Evolutionary conservation across 73 alveolate species (phyloP), one percentile per base, ranked within the genome.

Genomic region (Uronychia binucleata): DNA sequence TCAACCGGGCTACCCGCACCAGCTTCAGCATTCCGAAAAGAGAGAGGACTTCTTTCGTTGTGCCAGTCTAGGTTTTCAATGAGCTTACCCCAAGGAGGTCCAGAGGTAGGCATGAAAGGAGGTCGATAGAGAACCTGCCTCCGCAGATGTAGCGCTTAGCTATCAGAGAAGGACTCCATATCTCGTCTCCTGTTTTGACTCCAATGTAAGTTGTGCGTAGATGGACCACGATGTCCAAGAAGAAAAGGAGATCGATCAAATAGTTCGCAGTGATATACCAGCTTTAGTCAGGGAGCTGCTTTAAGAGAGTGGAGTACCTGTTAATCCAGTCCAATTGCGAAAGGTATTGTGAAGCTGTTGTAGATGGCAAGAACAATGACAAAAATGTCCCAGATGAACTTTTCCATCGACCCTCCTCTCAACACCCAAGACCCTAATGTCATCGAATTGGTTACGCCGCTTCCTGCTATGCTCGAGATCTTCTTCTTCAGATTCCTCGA

Each of bases 191-290:
- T 28, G 91, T 67, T 0, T 34, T 57, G 34, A 5, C 74, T 0
- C 76, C 46, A 5, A 81, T 79, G 58, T n/a, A 80, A 26, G 95
- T 67, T 5, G 94, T 92, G 30, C 97, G 33, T 85, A 92, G 90
- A 76, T 89, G 85, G 19, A 92, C 59, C 75, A 90, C 34, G 84
- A 92, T 81, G 78, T 92, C 97, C 0, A 85, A 27, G 67, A 92
- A n/a, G 78, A 89, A 92, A 76, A 84, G n/a, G 26, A 57, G 5
- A 79, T 86, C 89, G 58, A 92, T 90, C 31, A 77, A 0, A 32
- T 77, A 77, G 33, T 92, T 85, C 59, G 88, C 28, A 0, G 80
- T 11, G n/a, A 46, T 19, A 19, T 11, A 46, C 67, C 67, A 46
- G 67, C 5, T 11, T 19, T 11, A 11, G n/a, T 46, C 19, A 46